Evolutionary conservation across 1,284 basidiomycete species (phyloP), one percentile per base, ranked within the genome.

Genomic region (Pseudozyma thailandica): DNA sequence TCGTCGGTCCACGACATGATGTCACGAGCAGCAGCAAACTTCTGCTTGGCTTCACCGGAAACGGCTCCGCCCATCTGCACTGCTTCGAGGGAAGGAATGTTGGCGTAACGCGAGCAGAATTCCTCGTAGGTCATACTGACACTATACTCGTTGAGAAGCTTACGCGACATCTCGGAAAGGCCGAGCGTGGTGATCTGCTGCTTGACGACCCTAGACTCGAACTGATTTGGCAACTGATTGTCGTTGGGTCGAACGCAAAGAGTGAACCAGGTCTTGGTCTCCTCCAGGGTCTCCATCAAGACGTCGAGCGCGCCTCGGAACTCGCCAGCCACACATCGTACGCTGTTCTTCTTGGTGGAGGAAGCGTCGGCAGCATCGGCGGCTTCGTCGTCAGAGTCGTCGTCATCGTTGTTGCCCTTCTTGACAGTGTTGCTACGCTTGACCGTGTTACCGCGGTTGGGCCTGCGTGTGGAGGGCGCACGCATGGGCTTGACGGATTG

Each of bases 231-330:
- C 18, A 97, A 85, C 82, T 96, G 93, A 18, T 92, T 91, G 84
- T 97, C 94, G 81, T 98, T 98, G 10, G 94, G 93, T 75, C 92
- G 93, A 70, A 98, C 84, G 80, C 93, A 96, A 84, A 96, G 91
- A 6, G 96, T 87, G 78, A 90, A 91, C 94, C 94, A 98, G 1
- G 89, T 86, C 84, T 96, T 92, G 13, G 92, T 91, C 73, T 96
- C 94, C 55, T 91, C 90, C 20, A 98, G 86, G 0, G 93, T 94
- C 70, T 92, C 89, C 75, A 97, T 92, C 6, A 98, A 87, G 0
- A 90, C 90, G 75, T 92, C 90, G 30, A 97, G 84, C 1, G 93
- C 92, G 0, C 88, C 84, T 68, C 89, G 88, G 86, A 96, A 94
- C 83, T 94, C 92, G 53, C 94, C 93, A 1, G 92, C 90, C 4